phyloP scores from a whole-genome alignment of 108 stramenopile species.

The Nitzschia sp. region DNA sequence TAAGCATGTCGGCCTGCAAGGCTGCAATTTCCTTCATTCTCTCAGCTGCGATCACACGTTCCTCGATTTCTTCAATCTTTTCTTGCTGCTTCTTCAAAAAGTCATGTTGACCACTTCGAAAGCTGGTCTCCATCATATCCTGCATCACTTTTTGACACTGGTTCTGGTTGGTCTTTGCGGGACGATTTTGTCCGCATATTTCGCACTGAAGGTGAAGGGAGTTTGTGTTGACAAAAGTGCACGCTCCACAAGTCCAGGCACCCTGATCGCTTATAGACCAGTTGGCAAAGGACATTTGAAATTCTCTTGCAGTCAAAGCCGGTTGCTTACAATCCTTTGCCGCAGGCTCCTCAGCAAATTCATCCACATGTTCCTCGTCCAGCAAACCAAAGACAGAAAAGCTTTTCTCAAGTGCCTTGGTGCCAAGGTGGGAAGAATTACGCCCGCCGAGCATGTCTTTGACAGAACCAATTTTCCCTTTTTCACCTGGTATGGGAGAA shows the following conservation, averaged over 20 bases:
- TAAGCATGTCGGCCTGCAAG: not conserved
- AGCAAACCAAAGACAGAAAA: constrained; percentile 6
- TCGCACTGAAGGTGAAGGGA: constrained; percentile 17
- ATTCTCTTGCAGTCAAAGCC: constrained; percentile 1
- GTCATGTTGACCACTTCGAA: not conserved
- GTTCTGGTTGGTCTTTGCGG: not conserved
- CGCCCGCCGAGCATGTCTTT: not conserved
- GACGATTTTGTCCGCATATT: constrained; percentile 11
- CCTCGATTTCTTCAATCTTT: constrained; percentile 6
- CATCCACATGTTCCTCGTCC: not conserved
- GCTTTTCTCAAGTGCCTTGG: not conserved
- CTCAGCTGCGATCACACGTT: not conserved
- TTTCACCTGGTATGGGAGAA: not conserved
- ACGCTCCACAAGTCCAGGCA: constrained; percentile 7
- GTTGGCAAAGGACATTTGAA: constrained; percentile 24
- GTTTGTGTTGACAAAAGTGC: constrained; percentile 13
- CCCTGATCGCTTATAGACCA: constrained; percentile 7
- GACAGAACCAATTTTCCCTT: not conserved
- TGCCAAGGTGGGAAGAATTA: not conserved
- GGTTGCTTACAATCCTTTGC: not conserved
- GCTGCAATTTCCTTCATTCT: not conserved
- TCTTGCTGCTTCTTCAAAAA: constrained; percentile 8
- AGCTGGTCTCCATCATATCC: constrained; percentile 1
- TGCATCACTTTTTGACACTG: not conserved
- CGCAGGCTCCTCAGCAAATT: not conserved